These are phyloP conservation scores for Macaranga tanarius DNA, from an alignment of 441 rosid species.

Conservation along the genomic window DNA sequence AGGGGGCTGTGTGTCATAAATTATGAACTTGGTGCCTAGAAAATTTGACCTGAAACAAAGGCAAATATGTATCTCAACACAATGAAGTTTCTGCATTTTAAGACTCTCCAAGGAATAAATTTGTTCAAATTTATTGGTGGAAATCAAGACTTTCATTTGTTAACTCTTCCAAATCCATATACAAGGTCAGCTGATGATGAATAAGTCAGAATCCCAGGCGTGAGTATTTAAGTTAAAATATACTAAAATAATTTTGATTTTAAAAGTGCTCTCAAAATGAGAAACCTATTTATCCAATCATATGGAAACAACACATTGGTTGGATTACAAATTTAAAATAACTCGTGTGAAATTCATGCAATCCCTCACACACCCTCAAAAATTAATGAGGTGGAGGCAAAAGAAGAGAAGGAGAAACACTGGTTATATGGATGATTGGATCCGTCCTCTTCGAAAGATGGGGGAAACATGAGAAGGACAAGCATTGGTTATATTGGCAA, in stretches of 20 bases:
- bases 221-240: no score
- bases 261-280: neutral
- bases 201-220: neutral
- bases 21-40: constrained; percentile 82
- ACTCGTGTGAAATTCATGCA: no score
- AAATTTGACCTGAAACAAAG: constrained; percentile 73
- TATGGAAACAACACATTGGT: no score
- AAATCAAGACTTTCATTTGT: neutral
- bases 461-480: neutral
- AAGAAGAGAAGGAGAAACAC: no score
- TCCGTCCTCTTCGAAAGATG: neutral
- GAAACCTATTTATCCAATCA: neutral
- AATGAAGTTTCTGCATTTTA: neutral
- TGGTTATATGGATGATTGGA: no score
- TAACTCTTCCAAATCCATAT: no score
- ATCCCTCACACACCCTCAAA: no score
- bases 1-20: constrained; percentile 87
- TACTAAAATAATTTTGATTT: neutral
- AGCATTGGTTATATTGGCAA: neutral
- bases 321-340: no score
- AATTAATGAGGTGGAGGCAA: no score
- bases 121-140: neutral
- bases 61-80: constrained; percentile 5
- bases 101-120: neutral
- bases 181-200: neutral